A percentile compares a stretch with the other conserved stretches of the same genome.
Evolutionary conservation across 768 basidiomycete species (phyloP).

Genomic region (Neoboletus subvelutipes): DNA sequence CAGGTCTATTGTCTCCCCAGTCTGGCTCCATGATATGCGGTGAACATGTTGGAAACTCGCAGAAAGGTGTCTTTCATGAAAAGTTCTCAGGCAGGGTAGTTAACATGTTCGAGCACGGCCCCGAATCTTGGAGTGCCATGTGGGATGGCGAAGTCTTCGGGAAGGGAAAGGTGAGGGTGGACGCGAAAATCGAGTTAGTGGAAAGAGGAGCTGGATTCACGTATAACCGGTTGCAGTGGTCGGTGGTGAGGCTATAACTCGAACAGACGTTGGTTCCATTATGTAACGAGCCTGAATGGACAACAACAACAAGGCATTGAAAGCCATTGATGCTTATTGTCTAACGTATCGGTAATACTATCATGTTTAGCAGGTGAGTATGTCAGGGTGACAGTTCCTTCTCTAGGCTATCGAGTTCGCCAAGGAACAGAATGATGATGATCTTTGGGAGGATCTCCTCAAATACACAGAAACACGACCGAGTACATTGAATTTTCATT

Average conservation of each 20-base stretch:
- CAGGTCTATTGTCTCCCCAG: conserved; percentile 27
- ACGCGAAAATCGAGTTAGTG: not conserved
- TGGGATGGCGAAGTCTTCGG: conserved; percentile 40
- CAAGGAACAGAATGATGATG: too few relatives aligned
- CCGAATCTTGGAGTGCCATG: conserved; percentile 36
- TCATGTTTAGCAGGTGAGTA: too few relatives aligned
- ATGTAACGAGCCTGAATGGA: too few relatives aligned
- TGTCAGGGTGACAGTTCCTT: too few relatives aligned
- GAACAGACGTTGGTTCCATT: too few relatives aligned
- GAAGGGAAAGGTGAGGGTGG: conserved; percentile 14
- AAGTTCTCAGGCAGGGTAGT: not conserved
- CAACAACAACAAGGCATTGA: too few relatives aligned
- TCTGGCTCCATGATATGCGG: conserved; percentile 36
- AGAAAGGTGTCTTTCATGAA: not conserved
- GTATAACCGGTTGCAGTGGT: conserved; percentile 27
- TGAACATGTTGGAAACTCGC: conserved; percentile 18
- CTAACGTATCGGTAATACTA: too few relatives aligned
- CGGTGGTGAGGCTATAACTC: conserved; percentile 15
- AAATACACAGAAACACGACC: too few relatives aligned
- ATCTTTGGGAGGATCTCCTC: too few relatives aligned
- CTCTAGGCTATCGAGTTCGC: too few relatives aligned
- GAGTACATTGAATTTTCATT: too few relatives aligned
- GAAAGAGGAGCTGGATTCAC: not conserved
- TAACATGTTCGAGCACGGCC: conserved; percentile 30
- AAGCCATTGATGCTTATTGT: too few relatives aligned